Base-by-base conservation (phyloP, 305 asterid species). In the Caryopteris hybrid region DNA sequence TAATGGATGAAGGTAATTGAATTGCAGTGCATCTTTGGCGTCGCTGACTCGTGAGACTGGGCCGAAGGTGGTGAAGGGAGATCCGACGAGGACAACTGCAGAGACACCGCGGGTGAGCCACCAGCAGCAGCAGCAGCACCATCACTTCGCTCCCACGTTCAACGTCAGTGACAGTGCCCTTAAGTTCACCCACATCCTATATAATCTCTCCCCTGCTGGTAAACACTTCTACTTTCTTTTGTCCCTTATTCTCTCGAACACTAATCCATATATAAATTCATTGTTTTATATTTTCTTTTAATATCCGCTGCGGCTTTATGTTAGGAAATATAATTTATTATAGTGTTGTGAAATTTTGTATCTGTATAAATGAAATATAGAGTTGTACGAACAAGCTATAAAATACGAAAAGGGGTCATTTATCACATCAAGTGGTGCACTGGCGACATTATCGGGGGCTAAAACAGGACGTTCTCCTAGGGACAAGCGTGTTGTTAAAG, bases 161-260 rank as follows among this genome's bases (percentile, higher is more conserved):
- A 69, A 71, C 78, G 66, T 76, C 21, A 89, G 95, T 58, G 97
- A 89, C 74, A 89, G 96, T 66, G 72, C 79, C 45, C 98, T 92
- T 70, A 92, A 92, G 84, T 92, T 92, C 54, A 89, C 98, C 9
- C 98, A 92, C 79, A 81, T 92, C 80, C 98, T 92, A 31, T 89
- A 89, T 79, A 92, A 92, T 75, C 98, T 92, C 67, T 88, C 96
- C 0, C 98, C 98, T 14, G 98, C 90, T 10, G 98, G 98, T 89
- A 45, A 39, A 7, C 6, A 2, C n/a, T 43, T n/a, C 16, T 0
- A 2, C 36, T 34, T 33, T 3, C 52, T 18, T 10, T 38, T 11
- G 10, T 3, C 0, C 6, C 8, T 36, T 36, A 7, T 9, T 36
- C 12, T 9, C 42, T 36, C 42, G 0, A 36, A 36, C 41, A 3